Base-by-base conservation (phyloP, 2,329 filamentous ascomycete genomes). In the Aspergillus nomiae region DNA sequence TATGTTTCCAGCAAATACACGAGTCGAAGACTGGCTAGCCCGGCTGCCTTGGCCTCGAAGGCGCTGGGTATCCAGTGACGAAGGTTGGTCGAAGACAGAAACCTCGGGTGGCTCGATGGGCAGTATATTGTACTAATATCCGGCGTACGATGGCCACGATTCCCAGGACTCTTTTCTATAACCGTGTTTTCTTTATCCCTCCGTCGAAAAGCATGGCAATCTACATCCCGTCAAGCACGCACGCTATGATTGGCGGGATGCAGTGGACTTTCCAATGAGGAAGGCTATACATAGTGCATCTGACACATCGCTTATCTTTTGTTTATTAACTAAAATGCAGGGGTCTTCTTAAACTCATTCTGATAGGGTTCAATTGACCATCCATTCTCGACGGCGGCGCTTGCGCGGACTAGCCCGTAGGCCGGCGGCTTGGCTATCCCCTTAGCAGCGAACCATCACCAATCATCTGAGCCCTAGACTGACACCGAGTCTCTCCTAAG, bases 71-170 rank as follows among this genome's bases (percentile, higher is more conserved):
- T 70, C 9, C 63, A 56, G 46, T n/a, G 58, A 60, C 14, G 45
- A 55, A n/a, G 59, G 61, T 1, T 56, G 61, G 14, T 16, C 46
- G 10, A 63, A 38, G 12, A 38, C 45, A 14, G 60, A 50, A 1
- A 59, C 59, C 45, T 46, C 59, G 6, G 32, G 57, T 43, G 69
- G 69, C 1, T 61, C 69, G 2, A 50, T 67, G 21, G 70, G 26
- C 28, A 71, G 69, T 57, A 69, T 69, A 1, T 67, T 71, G 63
- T 41, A 66, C 8, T 24, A 71, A 71, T 36, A 54, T 68, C 19
- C 63, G 64, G 28, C 66, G 59, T 6, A 45, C 70, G 1, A 30
- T 70, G 9, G 46, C 43, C 16, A 65, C 50, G 0, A 14, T 14
- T 16, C 5, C 34, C 16, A 14, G 14, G 34, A 7, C 48, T 19